Evolutionary conservation across 208 protist species (phyloP).

Genomic region (Leishmania major): DNA sequence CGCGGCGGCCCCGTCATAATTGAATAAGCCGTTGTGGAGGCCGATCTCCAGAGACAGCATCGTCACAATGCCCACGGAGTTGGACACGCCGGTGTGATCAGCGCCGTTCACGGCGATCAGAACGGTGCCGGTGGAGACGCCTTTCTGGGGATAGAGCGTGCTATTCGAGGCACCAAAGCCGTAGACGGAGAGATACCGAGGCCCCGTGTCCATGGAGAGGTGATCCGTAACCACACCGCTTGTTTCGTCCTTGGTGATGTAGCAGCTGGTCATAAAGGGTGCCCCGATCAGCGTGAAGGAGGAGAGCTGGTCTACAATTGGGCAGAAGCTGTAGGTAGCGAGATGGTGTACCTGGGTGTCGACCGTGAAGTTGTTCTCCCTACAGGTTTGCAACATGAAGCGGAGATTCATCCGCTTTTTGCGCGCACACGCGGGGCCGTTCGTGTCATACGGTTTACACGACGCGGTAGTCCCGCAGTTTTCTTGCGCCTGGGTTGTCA

Average conservation of each 20-base stretch:
- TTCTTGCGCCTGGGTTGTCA: background rate
- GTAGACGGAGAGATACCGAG: constrained; percentile 73
- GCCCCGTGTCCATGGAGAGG: constrained; percentile 22
- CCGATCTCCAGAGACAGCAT: constrained; percentile 76
- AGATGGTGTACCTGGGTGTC: constrained; percentile 7
- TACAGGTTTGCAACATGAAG: constrained; percentile 64
- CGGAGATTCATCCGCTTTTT: constrained; percentile 65
- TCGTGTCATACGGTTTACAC: constrained; percentile 39
- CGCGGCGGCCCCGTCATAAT: constrained; percentile 52
- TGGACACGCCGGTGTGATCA: constrained; percentile 26
- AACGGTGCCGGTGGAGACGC: constrained; percentile 46
- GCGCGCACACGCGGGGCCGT: constrained; percentile 45
- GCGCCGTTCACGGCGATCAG: constrained; percentile 62
- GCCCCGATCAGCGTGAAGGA: constrained; percentile 52
- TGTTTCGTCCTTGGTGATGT: constrained; percentile 24
- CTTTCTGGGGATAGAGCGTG: constrained; percentile 35
- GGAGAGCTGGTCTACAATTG: constrained; percentile 67
- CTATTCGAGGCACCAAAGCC: constrained; percentile 79
- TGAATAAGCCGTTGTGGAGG: constrained; percentile 74
- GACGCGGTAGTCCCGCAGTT: background rate
- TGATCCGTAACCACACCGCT: constrained; percentile 4
- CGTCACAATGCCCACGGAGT: constrained; percentile 59
- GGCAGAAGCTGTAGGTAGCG: constrained; percentile 77
- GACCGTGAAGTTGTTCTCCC: constrained; percentile 39
- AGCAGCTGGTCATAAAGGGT: constrained; percentile 37